Evolutionary conservation across 2,329 filamentous ascomycete species (phyloP).

Genomic region (Tolypocladium cylindrosporum): DNA sequence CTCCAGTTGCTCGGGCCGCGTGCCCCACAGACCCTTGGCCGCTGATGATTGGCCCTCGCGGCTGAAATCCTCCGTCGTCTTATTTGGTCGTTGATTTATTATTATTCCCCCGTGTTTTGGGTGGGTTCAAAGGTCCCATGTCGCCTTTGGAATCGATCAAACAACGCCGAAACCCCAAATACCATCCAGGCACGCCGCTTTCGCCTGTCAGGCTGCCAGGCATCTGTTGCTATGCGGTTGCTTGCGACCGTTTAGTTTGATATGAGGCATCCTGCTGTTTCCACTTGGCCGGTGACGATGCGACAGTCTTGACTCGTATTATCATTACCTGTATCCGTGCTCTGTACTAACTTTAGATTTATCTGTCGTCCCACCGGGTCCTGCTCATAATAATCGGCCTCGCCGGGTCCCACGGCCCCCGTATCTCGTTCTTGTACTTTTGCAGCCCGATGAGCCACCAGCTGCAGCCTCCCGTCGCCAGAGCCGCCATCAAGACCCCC

Average conservation of each 20-base stretch:
- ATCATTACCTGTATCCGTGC: background rate
- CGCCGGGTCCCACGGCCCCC: slow-evolving; percentile 94
- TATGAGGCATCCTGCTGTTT: background rate
- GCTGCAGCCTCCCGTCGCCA: slow-evolving; percentile 86
- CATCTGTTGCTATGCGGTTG: background rate
- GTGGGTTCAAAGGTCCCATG: background rate
- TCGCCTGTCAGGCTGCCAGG: background rate
- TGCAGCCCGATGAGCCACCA: slow-evolving; percentile 98
- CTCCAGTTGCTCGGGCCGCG: background rate
- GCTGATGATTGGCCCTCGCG: background rate
- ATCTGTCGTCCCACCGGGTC: slow-evolving; percentile 37
- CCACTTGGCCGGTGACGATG: background rate
- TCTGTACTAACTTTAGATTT: slow-evolving; percentile 4
- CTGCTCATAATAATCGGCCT: slow-evolving; percentile 73
- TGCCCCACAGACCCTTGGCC: background rate
- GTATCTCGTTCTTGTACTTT: slow-evolving; percentile 98
- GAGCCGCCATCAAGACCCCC: slow-evolving; percentile 60
- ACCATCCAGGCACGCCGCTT: background rate
- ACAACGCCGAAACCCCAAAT: background rate
- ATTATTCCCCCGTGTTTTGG: background rate
- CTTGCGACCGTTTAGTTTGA: background rate
- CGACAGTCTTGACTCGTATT: background rate
- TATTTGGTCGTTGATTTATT: background rate
- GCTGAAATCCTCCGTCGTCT: background rate
- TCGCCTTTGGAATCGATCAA: background rate